Evolutionary conservation across 106 monocot species (phyloP), one percentile per base, ranked within the genome.

Genomic region (Phalaenopsis aphrodite): DNA sequence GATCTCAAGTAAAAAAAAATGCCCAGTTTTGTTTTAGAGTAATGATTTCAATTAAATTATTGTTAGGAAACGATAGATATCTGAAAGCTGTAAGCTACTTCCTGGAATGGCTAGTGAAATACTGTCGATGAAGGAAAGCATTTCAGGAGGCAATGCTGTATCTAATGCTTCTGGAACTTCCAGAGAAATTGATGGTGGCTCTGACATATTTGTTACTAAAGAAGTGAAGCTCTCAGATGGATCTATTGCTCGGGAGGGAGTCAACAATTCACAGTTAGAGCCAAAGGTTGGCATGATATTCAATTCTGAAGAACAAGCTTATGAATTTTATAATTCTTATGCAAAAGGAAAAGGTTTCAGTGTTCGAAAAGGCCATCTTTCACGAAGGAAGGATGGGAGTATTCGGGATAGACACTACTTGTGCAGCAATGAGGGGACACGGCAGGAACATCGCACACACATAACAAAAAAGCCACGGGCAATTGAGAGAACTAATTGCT

Each of bases 341-440:
- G 91, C 91, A 41, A 88, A 89, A 80, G 85, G 87, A 72, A 88
- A 77, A 68, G 88, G 88, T 42, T 91, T 88, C 30, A 91, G 91
- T 80, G 91, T 91, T 37, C 80, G 88, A 41, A 91, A 91, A 47
- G 88, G 88, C 56, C 91, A 91, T 80, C 81, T 91, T 81, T 82
- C 85, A 65, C 79, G 88, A 80, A 89, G 91, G 79, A 87, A 64
- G 73, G 87, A 91, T 78, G 87, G 87, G 37, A 83, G 80, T 6
- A 65, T 91, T 65, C 80, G 82, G 21, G 67, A 82, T 77, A 82
- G 91, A 72, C 87, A 87, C 76, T 89, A 81, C 43, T 64, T 91
- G 18, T 91, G 91, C 73, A 91, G 89, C 69, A 89, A 91, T 56
- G 91, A 91, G 83, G 91, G 89, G 41, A 78, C 78, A 18, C 88